Conservation (phyloP, 768 basidiomycete species). For the Dacryopinax primogenitus region DNA sequence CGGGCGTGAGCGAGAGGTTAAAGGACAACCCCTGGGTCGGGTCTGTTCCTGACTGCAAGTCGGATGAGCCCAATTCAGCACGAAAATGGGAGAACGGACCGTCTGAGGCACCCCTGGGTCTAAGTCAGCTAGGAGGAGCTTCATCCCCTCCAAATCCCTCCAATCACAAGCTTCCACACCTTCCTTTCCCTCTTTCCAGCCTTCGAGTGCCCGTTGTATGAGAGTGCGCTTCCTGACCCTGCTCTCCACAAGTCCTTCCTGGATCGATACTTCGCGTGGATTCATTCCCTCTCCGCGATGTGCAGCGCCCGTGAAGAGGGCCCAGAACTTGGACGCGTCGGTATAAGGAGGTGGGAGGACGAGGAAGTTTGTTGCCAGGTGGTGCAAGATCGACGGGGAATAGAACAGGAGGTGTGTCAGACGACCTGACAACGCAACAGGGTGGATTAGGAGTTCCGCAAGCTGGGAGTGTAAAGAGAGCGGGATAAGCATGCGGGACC, state of each 20-base stretch:
- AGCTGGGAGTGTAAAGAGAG: background rate
- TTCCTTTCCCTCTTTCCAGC: constrained; percentile 20
- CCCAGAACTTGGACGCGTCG: constrained; percentile 63
- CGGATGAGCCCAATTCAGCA: constrained; percentile 26
- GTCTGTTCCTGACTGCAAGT: constrained; percentile 43
- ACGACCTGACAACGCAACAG: constrained; percentile 51
- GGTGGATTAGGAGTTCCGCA: constrained; percentile 28
- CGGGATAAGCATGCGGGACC: background rate
- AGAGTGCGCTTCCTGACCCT: constrained; percentile 37
- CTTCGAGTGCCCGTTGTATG: constrained; percentile 51
- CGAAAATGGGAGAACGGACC: background rate
- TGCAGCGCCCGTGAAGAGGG: constrained; percentile 55
- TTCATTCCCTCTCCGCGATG: constrained; percentile 44
- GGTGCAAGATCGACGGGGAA: constrained; percentile 52
- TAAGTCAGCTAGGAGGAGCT: constrained; percentile 33
- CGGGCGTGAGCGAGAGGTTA: constrained; percentile 70
- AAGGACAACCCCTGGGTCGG: constrained; percentile 65
- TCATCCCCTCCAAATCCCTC: constrained; percentile 14
- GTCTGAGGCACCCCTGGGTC: constrained; percentile 2
- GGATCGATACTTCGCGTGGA: constrained; percentile 36
- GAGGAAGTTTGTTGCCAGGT: constrained; percentile 59
- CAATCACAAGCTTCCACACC: constrained; percentile 13
- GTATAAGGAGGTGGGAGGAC: constrained; percentile 55
- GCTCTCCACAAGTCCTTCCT: constrained; percentile 39
- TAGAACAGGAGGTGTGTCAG: constrained; percentile 54